phyloP scores from a whole-genome alignment of 164 flowering plant genomes.

The Malania oleifera region DNA sequence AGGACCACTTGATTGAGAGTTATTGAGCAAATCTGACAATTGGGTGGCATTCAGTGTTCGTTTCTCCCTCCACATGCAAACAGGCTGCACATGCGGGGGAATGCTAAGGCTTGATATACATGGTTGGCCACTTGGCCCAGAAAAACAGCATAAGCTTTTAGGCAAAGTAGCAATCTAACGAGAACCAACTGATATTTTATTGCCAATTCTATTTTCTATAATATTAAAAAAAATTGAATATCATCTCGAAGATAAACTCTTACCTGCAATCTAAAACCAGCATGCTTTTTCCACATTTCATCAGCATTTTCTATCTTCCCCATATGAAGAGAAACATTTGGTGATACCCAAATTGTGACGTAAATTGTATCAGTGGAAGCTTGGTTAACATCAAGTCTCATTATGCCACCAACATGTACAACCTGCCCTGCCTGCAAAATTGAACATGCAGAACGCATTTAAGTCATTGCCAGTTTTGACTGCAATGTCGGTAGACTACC shows the following conservation, averaged over 20 bases:
- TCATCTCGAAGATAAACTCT: background rate
- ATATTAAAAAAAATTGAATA: background rate
- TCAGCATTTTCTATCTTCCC: slow-evolving; percentile 94
- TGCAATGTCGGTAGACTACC: background rate
- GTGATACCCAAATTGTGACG: slow-evolving; percentile 79
- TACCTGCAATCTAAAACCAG: slow-evolving; percentile 91
- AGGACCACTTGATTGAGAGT: too few species aligned
- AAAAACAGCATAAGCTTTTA: too few species aligned
- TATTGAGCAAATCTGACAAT: too few species aligned
- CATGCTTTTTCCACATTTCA: slow-evolving; percentile 71
- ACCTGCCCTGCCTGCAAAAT: slow-evolving; percentile 75
- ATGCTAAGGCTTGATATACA: too few species aligned
- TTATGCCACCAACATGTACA: slow-evolving; percentile 78
- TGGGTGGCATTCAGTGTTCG: too few species aligned
- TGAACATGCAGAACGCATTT: slow-evolving; percentile 6
- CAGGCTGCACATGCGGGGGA: too few species aligned
- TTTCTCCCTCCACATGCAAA: too few species aligned
- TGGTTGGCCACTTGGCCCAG: too few species aligned
- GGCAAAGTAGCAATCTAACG: too few species aligned
- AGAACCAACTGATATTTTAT: too few species aligned
- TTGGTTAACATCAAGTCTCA: slow-evolving; percentile 70
- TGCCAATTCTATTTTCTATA: too few species aligned
- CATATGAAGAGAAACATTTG: slow-evolving; percentile 83
- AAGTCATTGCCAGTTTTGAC: background rate
- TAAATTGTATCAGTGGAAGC: slow-evolving; percentile 89